Conservation (phyloP, 805 yeast species). For the Priceomyces haplophilus region DNA sequence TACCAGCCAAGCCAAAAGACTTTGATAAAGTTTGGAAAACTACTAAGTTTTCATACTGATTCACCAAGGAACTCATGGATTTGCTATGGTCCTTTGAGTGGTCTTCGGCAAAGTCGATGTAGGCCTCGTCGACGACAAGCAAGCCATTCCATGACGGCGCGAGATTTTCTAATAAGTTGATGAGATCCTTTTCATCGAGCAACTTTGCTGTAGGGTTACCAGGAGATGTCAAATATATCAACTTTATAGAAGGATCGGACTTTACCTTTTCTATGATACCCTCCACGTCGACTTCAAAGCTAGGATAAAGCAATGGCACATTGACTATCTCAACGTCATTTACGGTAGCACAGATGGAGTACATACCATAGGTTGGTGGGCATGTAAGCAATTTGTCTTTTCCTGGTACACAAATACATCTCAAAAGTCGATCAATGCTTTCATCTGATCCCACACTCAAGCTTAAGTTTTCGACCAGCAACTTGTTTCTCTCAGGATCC, state of each 20-base stretch:
- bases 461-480: constrained; percentile 70
- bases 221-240: constrained; percentile 87
- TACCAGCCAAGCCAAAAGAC: constrained; percentile 95
- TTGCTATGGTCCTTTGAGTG: constrained; percentile 12
- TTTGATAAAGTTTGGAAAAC: constrained; percentile 92
- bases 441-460: constrained; percentile 98
- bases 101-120: constrained; percentile 67
- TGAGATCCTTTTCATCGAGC: constrained; percentile 39
- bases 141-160: constrained; percentile 65
- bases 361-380: constrained; percentile 99
- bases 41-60: constrained; percentile 74
- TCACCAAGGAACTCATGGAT: constrained; percentile 75
- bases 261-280: constrained; percentile 50
- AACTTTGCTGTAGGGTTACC: constrained; percentile 91
- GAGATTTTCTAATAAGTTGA: constrained; percentile 45
- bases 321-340: constrained; percentile 79
- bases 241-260: constrained; percentile 61
- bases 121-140: constrained; percentile 91
- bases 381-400: constrained; percentile 77
- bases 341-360: constrained; percentile 82
- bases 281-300: constrained; percentile 56
- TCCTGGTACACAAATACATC: constrained; percentile 82
- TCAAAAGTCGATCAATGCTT: constrained; percentile 80
- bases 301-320: constrained; percentile 59
- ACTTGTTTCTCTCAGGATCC: constrained; percentile 8